Base-by-base conservation (phyloP, 2,329 filamentous ascomycete species). In the Aureobasidium leucospermi region DNA sequence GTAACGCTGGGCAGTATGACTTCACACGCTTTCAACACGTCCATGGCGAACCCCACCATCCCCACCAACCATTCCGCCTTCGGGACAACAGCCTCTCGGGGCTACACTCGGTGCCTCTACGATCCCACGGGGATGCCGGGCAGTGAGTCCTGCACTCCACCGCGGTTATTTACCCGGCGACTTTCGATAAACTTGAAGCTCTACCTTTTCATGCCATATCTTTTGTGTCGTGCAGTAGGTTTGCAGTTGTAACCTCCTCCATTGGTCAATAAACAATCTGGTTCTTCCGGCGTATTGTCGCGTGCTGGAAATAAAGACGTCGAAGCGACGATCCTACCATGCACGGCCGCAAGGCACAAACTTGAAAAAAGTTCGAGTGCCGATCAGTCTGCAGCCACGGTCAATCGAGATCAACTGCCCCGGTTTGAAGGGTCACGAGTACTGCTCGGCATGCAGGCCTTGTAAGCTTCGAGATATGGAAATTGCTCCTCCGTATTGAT, bases 341-440 rank as follows among this genome's bases (percentile, higher is more conserved):
- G 52, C 52, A 56, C 52, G 52, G 52, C 52, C 41, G 31, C 52
- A 56, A 56, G 41, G 32, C 41, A 43, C 41, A 46, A 56, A 56
- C 41, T 45, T 46, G 41, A 46, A 45, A 28, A 56, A 56, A 56
- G 31, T 46, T 45, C 52, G 52, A 36, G 29, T 56, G 52, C 32
- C 52, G 52, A 56, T 56, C 52, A 46, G 6, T 46, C 1, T 29
- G 29, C 36, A 42, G 23, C 49, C 34, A 53, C 49, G 19, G 23
- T 28, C 11, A 46, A 56, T 56, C 52, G 41, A 56, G 52, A 56
- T 56, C 38, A 15, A 47, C 45, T 19, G 49, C 29, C 23, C 28
- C 36, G 16, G 41, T 29, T 34, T 6, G 10, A 28, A 57, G 41
- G 31, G 52, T 57, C 52, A 57, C 52, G 52, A 57, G 52, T 42